phyloP scores from a whole-genome alignment of 2,329 filamentous ascomycete species.

The Trichoderma oligosporum region DNA sequence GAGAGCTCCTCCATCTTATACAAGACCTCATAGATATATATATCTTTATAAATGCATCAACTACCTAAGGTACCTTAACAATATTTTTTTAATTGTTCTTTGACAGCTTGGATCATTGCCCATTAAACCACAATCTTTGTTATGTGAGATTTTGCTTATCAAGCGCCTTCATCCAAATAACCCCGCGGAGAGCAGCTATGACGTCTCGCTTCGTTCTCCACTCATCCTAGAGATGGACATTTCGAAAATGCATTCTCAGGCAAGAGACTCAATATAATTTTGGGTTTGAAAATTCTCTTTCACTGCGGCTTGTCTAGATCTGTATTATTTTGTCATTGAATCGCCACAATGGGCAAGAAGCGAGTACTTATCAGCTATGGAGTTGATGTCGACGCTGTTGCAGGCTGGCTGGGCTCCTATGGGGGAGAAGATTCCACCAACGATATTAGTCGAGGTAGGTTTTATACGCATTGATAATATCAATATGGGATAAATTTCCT shows the following conservation, averaged over 20 bases:
- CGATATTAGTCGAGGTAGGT: constrained; percentile 1
- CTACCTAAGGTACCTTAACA: too few relatives aligned
- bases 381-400: background rate
- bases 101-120: too few relatives aligned
- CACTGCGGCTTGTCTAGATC: too few relatives aligned
- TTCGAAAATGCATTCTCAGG: too few relatives aligned
- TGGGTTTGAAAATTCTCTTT: too few relatives aligned
- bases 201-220: background rate
- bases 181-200: background rate
- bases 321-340: background rate
- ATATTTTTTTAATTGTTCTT: too few relatives aligned
- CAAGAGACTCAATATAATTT: too few relatives aligned
- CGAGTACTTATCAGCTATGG: background rate
- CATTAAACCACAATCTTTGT: too few relatives aligned
- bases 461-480: background rate
- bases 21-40: too few relatives aligned
- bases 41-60: too few relatives aligned
- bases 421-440: background rate
- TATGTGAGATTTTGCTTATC: background rate
- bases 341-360: background rate
- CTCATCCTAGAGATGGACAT: background rate
- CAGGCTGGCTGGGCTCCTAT: background rate
- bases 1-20: too few relatives aligned
- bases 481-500: background rate
- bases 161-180: background rate